These are phyloP conservation scores for Wickerhamiella siamensis DNA, from an alignment of 805 yeast genomes.

Conservation along the genomic window DNA sequence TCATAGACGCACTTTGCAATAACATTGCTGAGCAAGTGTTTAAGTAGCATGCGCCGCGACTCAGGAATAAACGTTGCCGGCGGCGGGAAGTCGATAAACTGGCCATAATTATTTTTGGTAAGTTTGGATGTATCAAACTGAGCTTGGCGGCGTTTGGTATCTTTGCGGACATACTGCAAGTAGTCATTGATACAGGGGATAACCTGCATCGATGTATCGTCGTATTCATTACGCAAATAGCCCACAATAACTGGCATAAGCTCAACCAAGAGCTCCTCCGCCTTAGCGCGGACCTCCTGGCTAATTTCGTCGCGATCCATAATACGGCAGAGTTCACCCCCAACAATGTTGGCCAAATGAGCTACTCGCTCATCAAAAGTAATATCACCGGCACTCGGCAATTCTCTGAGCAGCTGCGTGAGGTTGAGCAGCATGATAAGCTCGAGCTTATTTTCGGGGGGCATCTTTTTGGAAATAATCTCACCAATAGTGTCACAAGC, in stretches of 20 bases:
- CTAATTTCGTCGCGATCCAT: slow-evolving; percentile 32
- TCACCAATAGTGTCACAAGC: slow-evolving; percentile 46
- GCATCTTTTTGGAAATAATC: slow-evolving; percentile 65
- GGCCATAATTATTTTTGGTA: slow-evolving; percentile 20
- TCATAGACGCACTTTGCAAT: slow-evolving; percentile 71
- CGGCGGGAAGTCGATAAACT: slow-evolving; percentile 18
- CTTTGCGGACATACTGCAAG: slow-evolving; percentile 44
- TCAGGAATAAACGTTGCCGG: slow-evolving; percentile 22
- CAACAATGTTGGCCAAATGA: slow-evolving; percentile 56
- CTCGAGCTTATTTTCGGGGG: slow-evolving; percentile 53
- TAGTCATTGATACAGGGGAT: slow-evolving; percentile 69
- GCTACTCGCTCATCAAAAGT: slow-evolving; percentile 70
- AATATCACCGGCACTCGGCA: slow-evolving; percentile 27
- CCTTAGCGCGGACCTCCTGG: slow-evolving; percentile 19
- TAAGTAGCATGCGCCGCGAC: slow-evolving; percentile 38
- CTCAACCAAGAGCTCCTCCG: slow-evolving; percentile 37
- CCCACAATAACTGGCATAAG: slow-evolving; percentile 60
- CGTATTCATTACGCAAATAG: slow-evolving; percentile 69
- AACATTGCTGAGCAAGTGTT: slow-evolving; percentile 50
- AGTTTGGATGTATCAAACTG: slow-evolving; percentile 13
- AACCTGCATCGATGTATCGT: slow-evolving; percentile 73
- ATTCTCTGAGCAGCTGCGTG: slow-evolving; percentile 37
- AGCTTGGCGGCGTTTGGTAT: slow-evolving; percentile 31
- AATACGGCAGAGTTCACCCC: slow-evolving; percentile 58
- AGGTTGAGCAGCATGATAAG: slow-evolving; percentile 56